Percentiles rank a stretch among this genome's conserved stretches.
phyloP scores from a whole-genome alignment of 768 basidiomycete species.

The Trametes villosa region DNA sequence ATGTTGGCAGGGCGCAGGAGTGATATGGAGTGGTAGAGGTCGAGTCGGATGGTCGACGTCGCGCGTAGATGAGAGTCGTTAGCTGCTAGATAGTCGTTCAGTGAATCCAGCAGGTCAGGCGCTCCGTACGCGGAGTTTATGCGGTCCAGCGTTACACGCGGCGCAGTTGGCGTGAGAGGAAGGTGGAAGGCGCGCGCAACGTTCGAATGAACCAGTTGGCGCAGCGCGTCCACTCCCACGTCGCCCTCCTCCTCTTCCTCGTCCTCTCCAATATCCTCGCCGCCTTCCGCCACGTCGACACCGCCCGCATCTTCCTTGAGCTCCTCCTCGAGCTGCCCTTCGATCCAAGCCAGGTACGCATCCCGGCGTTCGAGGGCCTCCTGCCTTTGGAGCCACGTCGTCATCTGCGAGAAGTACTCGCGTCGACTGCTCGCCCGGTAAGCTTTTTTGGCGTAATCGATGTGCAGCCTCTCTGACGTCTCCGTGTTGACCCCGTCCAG shows the following conservation, averaged over 20 bases:
- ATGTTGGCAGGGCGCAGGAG: background rate
- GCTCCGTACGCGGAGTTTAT: background rate
- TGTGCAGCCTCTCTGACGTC: conserved; percentile 28
- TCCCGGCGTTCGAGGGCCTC: conserved; percentile 8
- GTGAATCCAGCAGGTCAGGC: background rate
- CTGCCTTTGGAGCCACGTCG: conserved; percentile 13
- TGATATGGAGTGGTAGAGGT: background rate
- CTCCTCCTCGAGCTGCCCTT: background rate
- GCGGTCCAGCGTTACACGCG: background rate
- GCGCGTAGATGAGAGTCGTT: background rate
- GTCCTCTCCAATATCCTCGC: background rate
- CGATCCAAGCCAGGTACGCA: background rate
- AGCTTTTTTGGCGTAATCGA: conserved; percentile 23
- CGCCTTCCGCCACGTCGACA: no score
- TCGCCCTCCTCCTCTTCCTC: background rate
- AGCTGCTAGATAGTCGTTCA: background rate
- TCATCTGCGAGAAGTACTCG: conserved; percentile 27
- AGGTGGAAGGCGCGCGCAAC: background rate
- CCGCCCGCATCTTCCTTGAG: no score
- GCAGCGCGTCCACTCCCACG: background rate
- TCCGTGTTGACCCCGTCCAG: conserved; percentile 38
- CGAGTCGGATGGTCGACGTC: background rate
- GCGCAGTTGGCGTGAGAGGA: background rate
- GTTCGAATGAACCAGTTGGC: background rate
- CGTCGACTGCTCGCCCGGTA: conserved; percentile 26